Percentiles rank a stretch among this genome's conserved stretches.
phyloP scores from a whole-genome alignment of 805 yeast genomes.

The Lachancea fermentati region DNA sequence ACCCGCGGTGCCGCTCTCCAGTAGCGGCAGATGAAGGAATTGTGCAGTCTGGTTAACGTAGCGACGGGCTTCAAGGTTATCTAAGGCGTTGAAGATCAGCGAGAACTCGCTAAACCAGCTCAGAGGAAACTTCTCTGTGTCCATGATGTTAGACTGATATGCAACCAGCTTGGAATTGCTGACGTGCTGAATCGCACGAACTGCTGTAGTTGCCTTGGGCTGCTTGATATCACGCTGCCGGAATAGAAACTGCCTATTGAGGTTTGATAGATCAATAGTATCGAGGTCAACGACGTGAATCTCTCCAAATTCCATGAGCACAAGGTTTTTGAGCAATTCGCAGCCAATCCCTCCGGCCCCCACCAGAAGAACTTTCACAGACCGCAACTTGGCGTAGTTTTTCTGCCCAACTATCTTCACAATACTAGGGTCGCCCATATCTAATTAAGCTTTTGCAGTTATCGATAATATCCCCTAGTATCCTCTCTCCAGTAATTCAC shows the following conservation, averaged over 20 bases:
- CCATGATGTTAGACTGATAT: slow-evolving; percentile 85
- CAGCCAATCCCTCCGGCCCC: slow-evolving; percentile 99
- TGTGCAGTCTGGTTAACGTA: slow-evolving; percentile 83
- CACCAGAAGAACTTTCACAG: slow-evolving; percentile 64
- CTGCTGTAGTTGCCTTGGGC: slow-evolving; percentile 82
- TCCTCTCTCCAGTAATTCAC: too few relatives aligned
- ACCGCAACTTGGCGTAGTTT: slow-evolving; percentile 21
- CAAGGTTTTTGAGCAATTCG: slow-evolving; percentile 76
- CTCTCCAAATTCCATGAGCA: slow-evolving; percentile 76
- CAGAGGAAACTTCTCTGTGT: slow-evolving; percentile 60
- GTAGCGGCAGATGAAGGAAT: slow-evolving; percentile 64
- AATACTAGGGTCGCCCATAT: slow-evolving; percentile 14
- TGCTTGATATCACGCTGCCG: slow-evolving; percentile 85
- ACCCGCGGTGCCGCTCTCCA: slow-evolving; percentile 96
- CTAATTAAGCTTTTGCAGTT: neutral
- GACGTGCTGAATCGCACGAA: slow-evolving; percentile 71
- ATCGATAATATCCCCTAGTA: neutral
- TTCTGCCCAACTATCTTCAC: slow-evolving; percentile 25
- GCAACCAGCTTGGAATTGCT: slow-evolving; percentile 63
- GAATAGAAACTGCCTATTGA: slow-evolving; percentile 90
- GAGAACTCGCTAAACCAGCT: slow-evolving; percentile 75
- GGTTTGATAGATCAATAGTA: slow-evolving; percentile 86
- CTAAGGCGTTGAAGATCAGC: slow-evolving; percentile 85
- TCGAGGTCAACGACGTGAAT: slow-evolving; percentile 92
- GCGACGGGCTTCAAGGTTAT: slow-evolving; percentile 86